A percentile compares a stretch with the other conserved stretches of the same genome.
Conservation (phyloP, 169 alveolate genomes). For the Perkinsus marinus region DNA sequence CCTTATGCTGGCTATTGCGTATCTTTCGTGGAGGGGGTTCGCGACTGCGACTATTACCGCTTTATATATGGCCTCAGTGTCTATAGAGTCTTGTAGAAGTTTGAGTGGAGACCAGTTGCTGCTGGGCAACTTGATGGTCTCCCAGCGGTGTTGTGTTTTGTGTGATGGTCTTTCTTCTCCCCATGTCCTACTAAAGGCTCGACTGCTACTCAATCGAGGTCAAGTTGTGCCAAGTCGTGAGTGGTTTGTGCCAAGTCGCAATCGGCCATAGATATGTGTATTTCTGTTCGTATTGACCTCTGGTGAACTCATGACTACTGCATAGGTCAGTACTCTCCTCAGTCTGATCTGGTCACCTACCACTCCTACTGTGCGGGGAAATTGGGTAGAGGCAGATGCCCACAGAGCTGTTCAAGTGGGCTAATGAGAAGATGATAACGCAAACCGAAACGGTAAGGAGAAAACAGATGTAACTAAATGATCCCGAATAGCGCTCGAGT, state of each 20-base stretch:
- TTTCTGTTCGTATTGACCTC: background rate
- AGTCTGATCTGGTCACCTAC: background rate
- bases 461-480: background rate
- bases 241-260: background rate
- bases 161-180: too few species aligned
- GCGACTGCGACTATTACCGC: background rate
- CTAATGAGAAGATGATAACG: background rate
- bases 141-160: too few species aligned
- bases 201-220: too few species aligned
- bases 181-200: too few species aligned
- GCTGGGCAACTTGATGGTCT: too few species aligned
- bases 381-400: background rate
- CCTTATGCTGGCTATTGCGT: background rate
- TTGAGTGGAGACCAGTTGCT: too few species aligned
- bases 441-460: background rate
- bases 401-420: background rate
- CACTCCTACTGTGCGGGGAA: background rate
- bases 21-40: background rate
- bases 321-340: background rate
- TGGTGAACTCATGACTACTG: background rate
- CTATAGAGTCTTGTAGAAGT: too few species aligned
- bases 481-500: background rate
- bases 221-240: too few species aligned
- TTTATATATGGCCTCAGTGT: too few species aligned
- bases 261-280: background rate